These are phyloP conservation scores for Colletotrichum sp. DNA, from an alignment of 2,329 filamentous ascomycete species.

Conservation along the genomic window DNA sequence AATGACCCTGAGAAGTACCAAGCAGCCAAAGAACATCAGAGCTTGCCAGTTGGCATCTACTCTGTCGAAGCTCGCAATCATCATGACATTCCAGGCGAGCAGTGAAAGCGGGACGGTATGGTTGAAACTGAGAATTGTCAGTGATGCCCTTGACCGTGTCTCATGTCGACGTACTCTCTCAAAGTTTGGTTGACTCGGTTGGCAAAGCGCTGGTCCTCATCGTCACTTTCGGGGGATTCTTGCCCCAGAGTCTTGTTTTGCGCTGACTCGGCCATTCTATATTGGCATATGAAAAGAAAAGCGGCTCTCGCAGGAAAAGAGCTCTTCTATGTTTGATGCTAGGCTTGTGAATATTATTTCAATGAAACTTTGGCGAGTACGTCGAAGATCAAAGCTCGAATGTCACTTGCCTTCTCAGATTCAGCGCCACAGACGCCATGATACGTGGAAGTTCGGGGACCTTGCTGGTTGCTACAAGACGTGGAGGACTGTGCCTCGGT, in stretches of 20 bases:
- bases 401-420: not conserved
- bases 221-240: not conserved
- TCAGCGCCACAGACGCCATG: not conserved
- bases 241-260: not conserved
- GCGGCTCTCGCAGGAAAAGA: not conserved
- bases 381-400: not conserved
- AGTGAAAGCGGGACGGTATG: not conserved
- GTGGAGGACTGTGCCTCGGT: accelerated
- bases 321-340: not conserved
- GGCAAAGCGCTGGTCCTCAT: not conserved
- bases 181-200: not conserved
- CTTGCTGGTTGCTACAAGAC: not conserved
- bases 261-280: not conserved
- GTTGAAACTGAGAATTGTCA: accelerated
- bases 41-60: not conserved
- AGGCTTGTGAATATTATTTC: accelerated
- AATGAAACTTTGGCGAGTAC: not conserved
- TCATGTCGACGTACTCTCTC: not conserved
- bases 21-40: not conserved
- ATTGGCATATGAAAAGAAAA: not conserved
- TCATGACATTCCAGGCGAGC: not conserved
- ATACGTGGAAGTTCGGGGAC: not conserved
- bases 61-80: not conserved
- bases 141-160: not conserved
- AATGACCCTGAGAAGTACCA: not conserved